Base-by-base conservation (phyloP, 345 rosid genomes). In the Eucalyptus pumila region DNA sequence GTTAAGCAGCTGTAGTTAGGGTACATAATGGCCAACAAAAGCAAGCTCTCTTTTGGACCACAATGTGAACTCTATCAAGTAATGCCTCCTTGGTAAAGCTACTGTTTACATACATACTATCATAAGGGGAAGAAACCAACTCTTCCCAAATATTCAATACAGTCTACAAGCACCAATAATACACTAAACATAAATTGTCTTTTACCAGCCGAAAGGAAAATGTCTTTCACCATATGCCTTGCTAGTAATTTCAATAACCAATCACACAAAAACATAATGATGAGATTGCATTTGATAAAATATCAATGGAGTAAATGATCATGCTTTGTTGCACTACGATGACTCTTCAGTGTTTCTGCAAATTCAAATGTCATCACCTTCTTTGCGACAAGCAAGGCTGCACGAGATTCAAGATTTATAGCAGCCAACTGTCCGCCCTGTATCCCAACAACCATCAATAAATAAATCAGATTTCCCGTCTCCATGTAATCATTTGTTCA, bases 321-420 rank as follows among this genome's bases (percentile, higher is more conserved):
- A 50, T 42, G 44, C 21, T 47, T 45, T 58, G 67, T 11, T 45
- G 51, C 45, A 76, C 40, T 45, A 80, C 5, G 17, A 50, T 50
- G 47, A 37, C 42, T 47, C 65, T 42, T 76, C 17, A 49, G 52
- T 32, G 56, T 52, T 60, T 67, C 49, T 15, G 30, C 47, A 14
- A 54, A 87, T 80, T 37, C 87, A 49, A 72, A 51, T 88, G 85
- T 30, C 16, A 62, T 86, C 89, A 96, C 99, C 98, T 94, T 94
- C 92, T 94, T 97, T 58, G 99, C 99, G 42, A 95, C 97, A 89
- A 96, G 94, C 91, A 97, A 93, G 89, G 98, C 98, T n/a, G 94
- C 96, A 89, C 96, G 93, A 44, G 99, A 95, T 92, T 97, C 98
- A 91, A 97, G 88, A 92, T 93, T 95, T 69, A 95, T 88, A 87